These are phyloP conservation scores for Colletotrichum limetticola DNA, from an alignment of 2,329 filamentous ascomycete species.

Conservation along the genomic window DNA sequence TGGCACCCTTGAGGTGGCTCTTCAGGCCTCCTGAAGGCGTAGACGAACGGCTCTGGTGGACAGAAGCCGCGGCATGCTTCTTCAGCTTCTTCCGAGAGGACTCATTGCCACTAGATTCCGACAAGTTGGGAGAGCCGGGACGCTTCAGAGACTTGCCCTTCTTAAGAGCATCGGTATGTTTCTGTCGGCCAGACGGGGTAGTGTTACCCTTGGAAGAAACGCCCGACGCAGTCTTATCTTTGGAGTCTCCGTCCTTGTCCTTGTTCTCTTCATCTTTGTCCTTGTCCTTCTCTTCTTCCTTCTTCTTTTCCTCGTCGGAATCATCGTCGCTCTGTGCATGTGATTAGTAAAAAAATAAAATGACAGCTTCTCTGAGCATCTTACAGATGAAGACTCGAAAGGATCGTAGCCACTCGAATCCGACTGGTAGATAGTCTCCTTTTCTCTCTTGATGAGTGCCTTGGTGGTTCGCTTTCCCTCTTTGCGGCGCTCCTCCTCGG, in stretches of 20 bases:
- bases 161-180: conserved; percentile 58
- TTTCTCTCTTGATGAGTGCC: conserved; percentile 84
- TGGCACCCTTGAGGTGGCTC: conserved; percentile 64
- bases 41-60: conserved; percentile 62
- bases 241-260: conserved; percentile 69
- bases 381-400: conserved; percentile 48
- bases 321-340: conserved; percentile 60
- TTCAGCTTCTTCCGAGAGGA: conserved; percentile 85
- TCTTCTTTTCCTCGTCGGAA: conserved; percentile 47
- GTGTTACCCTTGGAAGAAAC: conserved; percentile 76
- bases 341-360: conserved; percentile 34
- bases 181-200: conserved; percentile 61
- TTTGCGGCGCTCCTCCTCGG: conserved; percentile 75
- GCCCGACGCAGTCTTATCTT: conserved; percentile 63
- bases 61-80: conserved; percentile 64
- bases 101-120: conserved; percentile 92
- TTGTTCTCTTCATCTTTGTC: conserved; percentile 68
- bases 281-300: conserved; percentile 40
- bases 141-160: conserved; percentile 79
- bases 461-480: conserved; percentile 84
- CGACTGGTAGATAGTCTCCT: conserved; percentile 86
- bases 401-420: conserved; percentile 63
- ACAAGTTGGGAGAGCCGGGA: conserved; percentile 85
- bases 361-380: conserved; percentile 9
- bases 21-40: conserved; percentile 63